Base-by-base conservation (phyloP, 2,329 filamentous ascomycete species). In the Fusarium anthophilum region DNA sequence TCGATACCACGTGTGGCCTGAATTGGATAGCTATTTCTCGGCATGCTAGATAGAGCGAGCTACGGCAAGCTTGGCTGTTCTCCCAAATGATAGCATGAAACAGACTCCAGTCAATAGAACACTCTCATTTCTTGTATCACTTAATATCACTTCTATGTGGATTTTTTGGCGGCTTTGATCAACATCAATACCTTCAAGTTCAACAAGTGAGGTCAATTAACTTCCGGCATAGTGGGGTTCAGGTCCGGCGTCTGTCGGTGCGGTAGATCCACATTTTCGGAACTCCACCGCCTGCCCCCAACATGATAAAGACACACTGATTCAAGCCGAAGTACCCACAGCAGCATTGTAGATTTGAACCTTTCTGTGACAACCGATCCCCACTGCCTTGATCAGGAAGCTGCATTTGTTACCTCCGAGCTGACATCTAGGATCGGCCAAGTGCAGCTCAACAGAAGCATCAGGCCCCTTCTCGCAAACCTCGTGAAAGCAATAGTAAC, bases 81-180 rank as follows among this genome's bases (percentile, higher is more conserved):
- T 17, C n/a, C 18, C 8, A 37, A 11, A 15, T 12, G 17, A 8
- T 20, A 15, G 7, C 20, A 22, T 2, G 18, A 5, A 22, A 9
- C 8, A 12, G 8, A 12, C 2, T 17, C 13, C 14, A 2, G 8
- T 2, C 3, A 8, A 3, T 35, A n/a, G 3, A 39, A 8, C 0
- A 28, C 2, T 8, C 4, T 39, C 0, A n/a, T 5, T 28, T 4
- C 0, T 3, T 2, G 18, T 13, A 7, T 17, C 2, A 10, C 6
- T 22, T 2, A 3, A 18, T 13, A 5, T 17, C 1, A 5, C 6
- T n/a, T 2, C 3, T 10, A 8, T 11, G 20, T n/a, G 6, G 5
- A 3, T 28, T 0, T n/a, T 2, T 20, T 41, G 8, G 8, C 5
- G 20, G 10, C 8, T 24, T 28, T 3, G 24, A 30, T n/a, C 4